Conservation (phyloP, 2,329 filamentous ascomycete species). For the Aureobasidium pullulans region DNA sequence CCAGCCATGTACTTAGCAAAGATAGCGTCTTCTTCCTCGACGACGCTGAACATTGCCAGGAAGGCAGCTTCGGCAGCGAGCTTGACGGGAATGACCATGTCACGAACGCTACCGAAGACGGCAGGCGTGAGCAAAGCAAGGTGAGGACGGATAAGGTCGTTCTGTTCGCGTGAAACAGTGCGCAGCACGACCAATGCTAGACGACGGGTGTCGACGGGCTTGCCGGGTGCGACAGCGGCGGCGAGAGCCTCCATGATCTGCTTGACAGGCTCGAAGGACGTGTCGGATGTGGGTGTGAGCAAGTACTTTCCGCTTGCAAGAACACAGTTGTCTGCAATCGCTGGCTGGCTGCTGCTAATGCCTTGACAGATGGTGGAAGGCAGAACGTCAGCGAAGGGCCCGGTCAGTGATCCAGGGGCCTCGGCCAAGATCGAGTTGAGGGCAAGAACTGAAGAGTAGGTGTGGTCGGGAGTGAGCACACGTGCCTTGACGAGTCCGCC, state of each 20-base stretch:
- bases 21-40: slow-evolving; percentile 74
- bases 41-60: slow-evolving; percentile 80
- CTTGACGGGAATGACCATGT: slow-evolving; percentile 90
- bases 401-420: slow-evolving; percentile 61
- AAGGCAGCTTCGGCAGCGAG: slow-evolving; percentile 92
- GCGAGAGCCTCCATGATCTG: slow-evolving; percentile 73
- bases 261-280: slow-evolving; percentile 69
- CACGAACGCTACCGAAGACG: slow-evolving; percentile 83
- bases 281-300: slow-evolving; percentile 56
- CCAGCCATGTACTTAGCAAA: slow-evolving; percentile 86
- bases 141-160: slow-evolving; percentile 75
- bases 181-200: slow-evolving; percentile 80
- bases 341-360: slow-evolving; percentile 63
- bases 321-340: slow-evolving; percentile 80
- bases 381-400: slow-evolving; percentile 65
- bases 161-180: slow-evolving; percentile 71
- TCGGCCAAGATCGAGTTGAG: slow-evolving; percentile 86
- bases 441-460: slow-evolving; percentile 70
- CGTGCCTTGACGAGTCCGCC: slow-evolving; percentile 57
- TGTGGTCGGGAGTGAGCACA: slow-evolving; percentile 70
- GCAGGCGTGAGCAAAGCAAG: slow-evolving; percentile 71
- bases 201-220: slow-evolving; percentile 73
- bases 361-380: slow-evolving; percentile 72
- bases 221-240: slow-evolving; percentile 60
- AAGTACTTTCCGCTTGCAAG: slow-evolving; percentile 88